Evolutionary conservation across 768 basidiomycete genomes (phyloP).

Genomic region (Suillus plorans): DNA sequence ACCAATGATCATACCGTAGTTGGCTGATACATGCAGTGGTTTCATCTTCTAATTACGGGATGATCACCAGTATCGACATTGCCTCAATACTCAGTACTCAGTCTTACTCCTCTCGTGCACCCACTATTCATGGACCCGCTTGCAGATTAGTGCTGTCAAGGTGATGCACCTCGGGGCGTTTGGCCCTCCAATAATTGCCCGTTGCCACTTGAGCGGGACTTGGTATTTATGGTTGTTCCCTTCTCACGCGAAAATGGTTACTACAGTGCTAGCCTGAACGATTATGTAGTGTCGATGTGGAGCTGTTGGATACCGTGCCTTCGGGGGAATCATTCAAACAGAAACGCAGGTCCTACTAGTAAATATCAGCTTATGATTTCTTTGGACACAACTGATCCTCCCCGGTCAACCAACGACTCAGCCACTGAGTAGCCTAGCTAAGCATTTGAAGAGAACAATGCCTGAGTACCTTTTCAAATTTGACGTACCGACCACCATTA

Average conservation of each 20-base stretch:
- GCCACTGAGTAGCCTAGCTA: neutral
- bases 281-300: slow-evolving; percentile 26
- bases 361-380: neutral
- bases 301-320: slow-evolving; percentile 32
- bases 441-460: neutral
- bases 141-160: slow-evolving; percentile 54
- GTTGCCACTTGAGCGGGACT: slow-evolving; percentile 48
- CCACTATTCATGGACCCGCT: slow-evolving; percentile 73
- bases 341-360: slow-evolving; percentile 46
- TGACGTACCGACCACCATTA: neutral
- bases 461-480: neutral
- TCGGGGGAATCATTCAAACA: slow-evolving; percentile 51
- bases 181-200: slow-evolving; percentile 39
- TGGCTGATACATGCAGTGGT: slow-evolving; percentile 18
- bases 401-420: neutral
- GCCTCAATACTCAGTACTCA: slow-evolving; percentile 18
- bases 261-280: neutral
- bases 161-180: slow-evolving; percentile 55
- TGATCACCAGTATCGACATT: slow-evolving; percentile 55
- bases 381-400: neutral
- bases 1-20: neutral
- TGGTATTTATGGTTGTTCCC: slow-evolving; percentile 21
- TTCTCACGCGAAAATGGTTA: slow-evolving; percentile 42
- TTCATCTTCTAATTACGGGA: slow-evolving; percentile 59
- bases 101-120: slow-evolving; percentile 41